Base-by-base conservation (phyloP, 2,329 filamentous ascomycete genomes). In the Colletotrichum magnum region DNA sequence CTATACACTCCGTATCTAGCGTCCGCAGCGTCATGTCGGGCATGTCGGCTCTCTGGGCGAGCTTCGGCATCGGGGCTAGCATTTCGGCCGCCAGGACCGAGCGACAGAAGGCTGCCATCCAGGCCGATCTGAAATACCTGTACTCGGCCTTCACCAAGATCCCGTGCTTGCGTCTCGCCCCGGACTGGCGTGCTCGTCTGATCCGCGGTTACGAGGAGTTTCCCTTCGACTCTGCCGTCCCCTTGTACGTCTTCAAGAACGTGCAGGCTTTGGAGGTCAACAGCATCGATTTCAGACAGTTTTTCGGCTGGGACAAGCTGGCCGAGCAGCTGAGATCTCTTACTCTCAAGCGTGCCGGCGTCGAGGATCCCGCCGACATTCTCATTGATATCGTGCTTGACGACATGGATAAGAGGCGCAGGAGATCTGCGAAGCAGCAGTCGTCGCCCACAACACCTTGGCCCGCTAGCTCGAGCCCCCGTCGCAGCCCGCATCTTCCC, bases 81-180 rank as follows among this genome's bases (percentile, higher is more conserved):
- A 94, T 94, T 75, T 91, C 93, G 50, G 89, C 90, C 58, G 92
- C 94, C 72, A 93, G 95, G 78, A 93, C 91, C 43, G 96, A 98
- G 81, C 94, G 94, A 78, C 94, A 96, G 79, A 97, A 97, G 81
- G 92, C 92, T 67, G 92, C 94, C 52, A 82, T 96, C 64, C 91
- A 96, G 77, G 90, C 92, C 66, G 96, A 99, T 79, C 84, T 98
- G 74, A 98, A 95, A 80, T 98, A 99, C 79, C 86, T 99, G 41
- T 99, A 98, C 83, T 98, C 96, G 50, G 94, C 96, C 66, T 99
- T 98, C 78, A 99, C 96, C 77, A 99, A 98, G 83, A 97, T 99
- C 51, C 96, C 96, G 0, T 97, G 94, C 77, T 85, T 99, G 72
- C 91, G 92, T 72, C 86, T 99, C 64, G 91, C 95, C 32, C 95